Conservation (phyloP, 148 eudicot species). For the Cornus kousa region DNA sequence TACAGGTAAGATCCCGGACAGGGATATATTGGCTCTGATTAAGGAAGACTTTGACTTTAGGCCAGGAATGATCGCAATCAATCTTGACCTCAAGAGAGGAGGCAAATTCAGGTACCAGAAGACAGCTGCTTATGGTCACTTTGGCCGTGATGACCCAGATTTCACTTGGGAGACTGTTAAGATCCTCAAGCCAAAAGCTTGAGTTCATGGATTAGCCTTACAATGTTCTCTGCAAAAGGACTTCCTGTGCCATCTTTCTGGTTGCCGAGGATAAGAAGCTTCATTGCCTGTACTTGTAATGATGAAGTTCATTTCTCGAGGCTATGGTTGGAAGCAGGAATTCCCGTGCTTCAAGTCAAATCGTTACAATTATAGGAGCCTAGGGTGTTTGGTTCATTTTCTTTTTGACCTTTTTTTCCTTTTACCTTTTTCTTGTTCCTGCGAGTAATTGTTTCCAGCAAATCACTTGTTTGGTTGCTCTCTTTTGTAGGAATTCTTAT, state of each 20-base stretch:
- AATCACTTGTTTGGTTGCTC: background rate
- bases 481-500: background rate
- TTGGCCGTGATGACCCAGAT: slow-evolving; percentile 47
- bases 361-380: background rate
- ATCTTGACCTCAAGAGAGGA: slow-evolving; percentile 46
- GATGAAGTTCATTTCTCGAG: background rate
- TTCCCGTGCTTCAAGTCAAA: background rate
- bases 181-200: slow-evolving; percentile 49
- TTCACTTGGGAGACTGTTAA: slow-evolving; percentile 57
- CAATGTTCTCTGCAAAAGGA: background rate
- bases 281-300: background rate
- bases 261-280: slow-evolving; percentile 20
- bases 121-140: slow-evolving; percentile 54
- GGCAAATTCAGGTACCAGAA: slow-evolving; percentile 50
- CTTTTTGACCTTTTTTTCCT: background rate
- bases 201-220: background rate
- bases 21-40: slow-evolving; percentile 38
- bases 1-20: slow-evolving; percentile 45
- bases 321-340: background rate
- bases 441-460: background rate
- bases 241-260: slow-evolving; percentile 2
- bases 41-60: slow-evolving; percentile 48
- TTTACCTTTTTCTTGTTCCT: background rate
- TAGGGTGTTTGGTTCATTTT: background rate
- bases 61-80: slow-evolving; percentile 48